Percentiles rank a stretch among this genome's conserved stretches.
Conservation (phyloP, 129 eudicot species). For the Saposhnikovia divaricata region DNA sequence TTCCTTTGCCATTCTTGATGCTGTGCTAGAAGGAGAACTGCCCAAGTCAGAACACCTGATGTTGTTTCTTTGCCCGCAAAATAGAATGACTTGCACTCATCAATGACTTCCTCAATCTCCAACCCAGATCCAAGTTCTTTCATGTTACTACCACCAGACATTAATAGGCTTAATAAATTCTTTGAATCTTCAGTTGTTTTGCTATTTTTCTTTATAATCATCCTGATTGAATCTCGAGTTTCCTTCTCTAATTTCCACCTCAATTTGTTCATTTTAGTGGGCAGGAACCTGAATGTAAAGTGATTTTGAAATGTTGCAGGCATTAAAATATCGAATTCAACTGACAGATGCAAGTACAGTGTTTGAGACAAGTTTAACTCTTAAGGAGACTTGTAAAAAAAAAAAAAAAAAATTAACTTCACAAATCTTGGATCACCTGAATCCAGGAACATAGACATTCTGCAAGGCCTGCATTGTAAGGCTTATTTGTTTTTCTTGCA, state of each 20-base stretch:
- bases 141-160: not conserved
- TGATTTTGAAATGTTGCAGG: not conserved
- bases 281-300: not conserved
- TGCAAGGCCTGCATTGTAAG: not conserved
- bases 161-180: not conserved
- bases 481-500: not conserved
- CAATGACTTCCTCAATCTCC: not conserved
- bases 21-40: not conserved
- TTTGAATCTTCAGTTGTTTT: not conserved
- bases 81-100: not conserved
- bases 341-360: not conserved
- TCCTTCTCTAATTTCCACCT: not conserved
- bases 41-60: not conserved
- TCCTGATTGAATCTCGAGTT: not conserved
- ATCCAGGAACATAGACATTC: not conserved
- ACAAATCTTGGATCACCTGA: not conserved
- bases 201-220: not conserved
- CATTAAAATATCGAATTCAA: not conserved
- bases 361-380: not conserved
- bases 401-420: not conserved
- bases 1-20: constrained; percentile 1
- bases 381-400: not conserved
- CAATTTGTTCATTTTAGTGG: not conserved
- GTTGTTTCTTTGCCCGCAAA: not conserved
- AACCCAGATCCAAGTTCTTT: not conserved